phyloP scores from a whole-genome alignment of 225 moss, liverwort and hornwort genomes.

The Sphagnum contortum region DNA sequence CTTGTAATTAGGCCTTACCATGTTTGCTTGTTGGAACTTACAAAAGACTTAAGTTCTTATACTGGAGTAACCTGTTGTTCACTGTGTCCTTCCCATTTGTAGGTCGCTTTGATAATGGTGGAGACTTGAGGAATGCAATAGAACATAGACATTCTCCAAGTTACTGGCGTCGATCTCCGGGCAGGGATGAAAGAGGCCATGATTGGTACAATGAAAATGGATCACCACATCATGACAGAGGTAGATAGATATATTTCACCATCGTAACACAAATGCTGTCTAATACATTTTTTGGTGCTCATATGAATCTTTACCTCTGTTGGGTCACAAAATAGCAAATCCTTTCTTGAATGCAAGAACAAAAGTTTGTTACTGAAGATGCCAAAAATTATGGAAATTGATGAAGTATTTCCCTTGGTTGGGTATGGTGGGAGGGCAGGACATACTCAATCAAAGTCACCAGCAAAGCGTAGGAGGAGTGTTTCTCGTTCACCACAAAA shows the following conservation, averaged over 20 bases:
- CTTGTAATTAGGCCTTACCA: background rate
- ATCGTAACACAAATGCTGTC: no score
- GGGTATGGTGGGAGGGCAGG: background rate
- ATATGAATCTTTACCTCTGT: background rate
- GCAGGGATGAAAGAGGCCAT: slow-evolving; percentile 5
- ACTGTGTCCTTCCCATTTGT: background rate
- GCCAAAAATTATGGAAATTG: background rate
- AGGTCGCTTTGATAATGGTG: background rate
- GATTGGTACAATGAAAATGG: background rate
- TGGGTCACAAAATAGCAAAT: background rate
- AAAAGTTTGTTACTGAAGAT: background rate
- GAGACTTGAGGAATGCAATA: background rate
- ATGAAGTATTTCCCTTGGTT: background rate
- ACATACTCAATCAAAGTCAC: slow-evolving; percentile 3
- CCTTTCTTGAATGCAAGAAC: background rate
- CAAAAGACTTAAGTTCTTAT: background rate
- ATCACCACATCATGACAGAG: slow-evolving; percentile 4
- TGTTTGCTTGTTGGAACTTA: background rate
- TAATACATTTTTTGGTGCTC: background rate
- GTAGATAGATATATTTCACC: background rate
- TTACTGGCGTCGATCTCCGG: slow-evolving; percentile 3
- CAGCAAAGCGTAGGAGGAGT: background rate
- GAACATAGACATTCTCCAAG: slow-evolving; percentile 2
- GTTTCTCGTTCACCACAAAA: slow-evolving; percentile 1
- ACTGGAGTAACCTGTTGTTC: background rate